Evolutionary conservation across 768 basidiomycete genomes (phyloP).

Genomic region (Mycena crocata): DNA sequence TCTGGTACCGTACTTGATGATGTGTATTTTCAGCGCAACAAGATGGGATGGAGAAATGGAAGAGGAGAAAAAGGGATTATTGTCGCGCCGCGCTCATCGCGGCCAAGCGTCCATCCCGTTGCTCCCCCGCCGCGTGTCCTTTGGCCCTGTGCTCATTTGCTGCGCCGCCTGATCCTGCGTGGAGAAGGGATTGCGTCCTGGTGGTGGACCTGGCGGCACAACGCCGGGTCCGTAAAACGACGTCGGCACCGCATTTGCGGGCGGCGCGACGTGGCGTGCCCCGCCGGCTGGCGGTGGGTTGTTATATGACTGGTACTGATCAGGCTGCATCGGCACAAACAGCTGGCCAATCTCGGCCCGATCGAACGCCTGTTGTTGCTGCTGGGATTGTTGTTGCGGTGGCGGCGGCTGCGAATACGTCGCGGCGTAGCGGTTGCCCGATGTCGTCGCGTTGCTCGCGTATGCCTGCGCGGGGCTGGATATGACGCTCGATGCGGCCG

Average conservation of each 20-base stretch:
- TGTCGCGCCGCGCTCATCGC: constrained; percentile 57
- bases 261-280: constrained; percentile 59
- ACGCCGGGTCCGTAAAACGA: constrained; percentile 81
- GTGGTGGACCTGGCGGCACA: constrained; percentile 58
- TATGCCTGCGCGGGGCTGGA: constrained; percentile 85
- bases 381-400: constrained; percentile 48
- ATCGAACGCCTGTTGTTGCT: constrained; percentile 59
- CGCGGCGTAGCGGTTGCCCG: constrained; percentile 71
- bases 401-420: constrained; percentile 63
- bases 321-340: constrained; percentile 88
- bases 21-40: constrained; percentile 31
- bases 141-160: constrained; percentile 50
- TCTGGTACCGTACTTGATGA: constrained; percentile 28
- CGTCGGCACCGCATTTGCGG: constrained; percentile 63
- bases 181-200: constrained; percentile 55
- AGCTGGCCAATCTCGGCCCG: constrained; percentile 74
- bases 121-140: constrained; percentile 70
- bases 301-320: constrained; percentile 74
- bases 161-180: constrained; percentile 53
- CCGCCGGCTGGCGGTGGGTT: constrained; percentile 45
- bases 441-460: constrained; percentile 59
- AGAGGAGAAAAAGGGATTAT: background rate
- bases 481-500: constrained; percentile 55
- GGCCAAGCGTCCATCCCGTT: constrained; percentile 79
- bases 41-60: constrained; percentile 10